Percentiles rank a stretch among this genome's conserved stretches.
phyloP scores from a whole-genome alignment of 495 filamentous ascomycete genomes.

The Trichoderma reesei region DNA sequence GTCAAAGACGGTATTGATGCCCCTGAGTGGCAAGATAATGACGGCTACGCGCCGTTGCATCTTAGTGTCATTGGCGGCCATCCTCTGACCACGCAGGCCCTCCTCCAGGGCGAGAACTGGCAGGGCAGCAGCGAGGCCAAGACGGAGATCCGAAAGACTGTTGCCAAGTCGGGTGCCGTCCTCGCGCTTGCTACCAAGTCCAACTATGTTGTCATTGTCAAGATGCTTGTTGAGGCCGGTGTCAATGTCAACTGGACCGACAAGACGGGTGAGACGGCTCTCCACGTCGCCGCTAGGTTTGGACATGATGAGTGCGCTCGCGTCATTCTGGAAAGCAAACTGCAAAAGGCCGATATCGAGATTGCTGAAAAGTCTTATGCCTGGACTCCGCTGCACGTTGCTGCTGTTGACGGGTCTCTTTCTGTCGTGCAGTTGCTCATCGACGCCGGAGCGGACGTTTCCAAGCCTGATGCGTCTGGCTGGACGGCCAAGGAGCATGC shows the following conservation, averaged over 20 bases:
- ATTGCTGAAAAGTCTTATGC: constrained; percentile 74
- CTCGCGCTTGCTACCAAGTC: constrained; percentile 78
- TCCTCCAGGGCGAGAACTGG: constrained; percentile 75
- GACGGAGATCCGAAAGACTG: constrained; percentile 51
- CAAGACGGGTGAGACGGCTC: constrained; percentile 80
- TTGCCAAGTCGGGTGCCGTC: constrained; percentile 81
- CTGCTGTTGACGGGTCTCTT: constrained; percentile 76
- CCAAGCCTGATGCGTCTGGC: constrained; percentile 69
- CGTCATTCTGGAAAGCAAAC: constrained; percentile 58
- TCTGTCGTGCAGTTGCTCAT: constrained; percentile 61
- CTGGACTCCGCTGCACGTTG: constrained; percentile 90
- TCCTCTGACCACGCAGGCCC: constrained; percentile 66
- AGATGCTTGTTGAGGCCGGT: constrained; percentile 78
- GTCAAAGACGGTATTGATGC: constrained; percentile 78
- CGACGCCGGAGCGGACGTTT: constrained; percentile 62
- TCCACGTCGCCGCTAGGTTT: constrained; percentile 87
- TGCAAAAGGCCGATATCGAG: constrained; percentile 66
- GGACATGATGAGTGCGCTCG: constrained; percentile 71
- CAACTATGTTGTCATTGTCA: constrained; percentile 73
- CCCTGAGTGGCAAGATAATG: constrained; percentile 77
- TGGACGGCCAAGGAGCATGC: constrained; percentile 96
- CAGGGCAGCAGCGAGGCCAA: constrained; percentile 48
- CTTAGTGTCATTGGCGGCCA: constrained; percentile 88
- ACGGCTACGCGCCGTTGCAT: constrained; percentile 86
- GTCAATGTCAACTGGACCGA: constrained; percentile 94